Percentiles rank a stretch among this genome's conserved stretches.
phyloP scores from a whole-genome alignment of 1,284 basidiomycete genomes.

The Serendipita sp. region DNA sequence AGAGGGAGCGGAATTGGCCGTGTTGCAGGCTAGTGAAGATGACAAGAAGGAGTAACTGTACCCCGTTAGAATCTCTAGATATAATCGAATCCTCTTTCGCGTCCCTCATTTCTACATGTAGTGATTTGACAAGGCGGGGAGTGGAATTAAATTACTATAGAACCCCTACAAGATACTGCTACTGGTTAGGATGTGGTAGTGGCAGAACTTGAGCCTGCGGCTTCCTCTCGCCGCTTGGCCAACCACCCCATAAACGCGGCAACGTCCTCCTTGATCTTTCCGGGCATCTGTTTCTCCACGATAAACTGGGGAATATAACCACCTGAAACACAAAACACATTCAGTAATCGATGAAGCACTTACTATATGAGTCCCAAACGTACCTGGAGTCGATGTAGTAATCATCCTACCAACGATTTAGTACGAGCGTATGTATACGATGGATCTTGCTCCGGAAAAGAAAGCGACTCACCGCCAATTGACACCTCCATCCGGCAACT shows the following conservation, averaged over 20 bases:
- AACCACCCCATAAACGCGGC: neutral
- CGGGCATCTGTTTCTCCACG: neutral
- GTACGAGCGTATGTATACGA: too few species aligned
- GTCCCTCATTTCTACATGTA: too few species aligned
- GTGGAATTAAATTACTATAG: neutral
- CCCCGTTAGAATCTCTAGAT: neutral
- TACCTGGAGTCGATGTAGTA: conserved; percentile 4
- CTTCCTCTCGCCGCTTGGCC: neutral
- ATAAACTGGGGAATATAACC: neutral
- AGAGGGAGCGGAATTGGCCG: conserved; percentile 68
- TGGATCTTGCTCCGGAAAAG: neutral
- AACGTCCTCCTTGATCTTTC: neutral
- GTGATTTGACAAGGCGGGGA: neutral
- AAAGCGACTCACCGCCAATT: neutral
- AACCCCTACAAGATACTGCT: too few species aligned
- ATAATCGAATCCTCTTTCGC: neutral
- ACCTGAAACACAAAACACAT: neutral
- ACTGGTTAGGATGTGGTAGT: too few species aligned
- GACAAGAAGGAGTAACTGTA: too few species aligned
- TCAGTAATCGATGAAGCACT: neutral
- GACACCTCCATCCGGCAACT: neutral
- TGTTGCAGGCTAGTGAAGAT: conserved; percentile 20
- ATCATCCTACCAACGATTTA: neutral
- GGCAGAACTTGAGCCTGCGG: neutral
- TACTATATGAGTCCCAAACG: neutral